phyloP scores from a whole-genome alignment of 495 filamentous ascomycete genomes.

The Penicillium steckii region DNA sequence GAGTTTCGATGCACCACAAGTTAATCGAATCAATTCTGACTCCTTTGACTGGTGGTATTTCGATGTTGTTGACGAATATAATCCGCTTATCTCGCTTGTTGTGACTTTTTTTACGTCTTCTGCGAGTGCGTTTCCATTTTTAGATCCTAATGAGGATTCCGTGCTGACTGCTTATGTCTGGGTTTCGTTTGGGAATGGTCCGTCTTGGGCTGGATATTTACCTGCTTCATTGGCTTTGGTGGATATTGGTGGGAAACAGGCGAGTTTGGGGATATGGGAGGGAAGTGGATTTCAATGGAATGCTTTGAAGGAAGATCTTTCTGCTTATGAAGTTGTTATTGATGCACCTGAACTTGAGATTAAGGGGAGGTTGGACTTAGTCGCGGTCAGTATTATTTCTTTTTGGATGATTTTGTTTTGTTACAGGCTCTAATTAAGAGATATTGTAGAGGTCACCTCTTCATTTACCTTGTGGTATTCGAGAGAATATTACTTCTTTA shows the following conservation, averaged over 20 bases:
- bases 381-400: slow-evolving; percentile 9
- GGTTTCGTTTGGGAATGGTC: slow-evolving; percentile 25
- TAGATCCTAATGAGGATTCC: slow-evolving; percentile 9
- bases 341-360: slow-evolving; percentile 14
- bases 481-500: slow-evolving; percentile 12
- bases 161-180: slow-evolving; percentile 25
- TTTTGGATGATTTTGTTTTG: not conserved
- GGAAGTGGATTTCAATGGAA: slow-evolving; percentile 18
- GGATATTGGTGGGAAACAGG: not conserved
- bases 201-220: slow-evolving; percentile 14
- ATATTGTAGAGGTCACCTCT: not conserved
- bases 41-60: slow-evolving; percentile 46
- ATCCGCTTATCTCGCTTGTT: slow-evolving; percentile 18
- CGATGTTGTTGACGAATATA: slow-evolving; percentile 26
- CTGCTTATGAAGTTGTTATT: slow-evolving; percentile 14
- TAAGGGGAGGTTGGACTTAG: slow-evolving; percentile 11
- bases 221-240: slow-evolving; percentile 20
- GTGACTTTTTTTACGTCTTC: slow-evolving; percentile 31
- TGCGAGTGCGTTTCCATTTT: slow-evolving; percentile 19
- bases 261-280: slow-evolving; percentile 14
- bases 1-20: slow-evolving; percentile 30
- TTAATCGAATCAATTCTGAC: slow-evolving; percentile 25
- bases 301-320: slow-evolving; percentile 4
- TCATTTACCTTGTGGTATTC: slow-evolving; percentile 22
- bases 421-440: not conserved